These are phyloP conservation scores for Pythium phragmiticola DNA, from an alignment of 352 stramenopile species.

Conservation along the genomic window DNA sequence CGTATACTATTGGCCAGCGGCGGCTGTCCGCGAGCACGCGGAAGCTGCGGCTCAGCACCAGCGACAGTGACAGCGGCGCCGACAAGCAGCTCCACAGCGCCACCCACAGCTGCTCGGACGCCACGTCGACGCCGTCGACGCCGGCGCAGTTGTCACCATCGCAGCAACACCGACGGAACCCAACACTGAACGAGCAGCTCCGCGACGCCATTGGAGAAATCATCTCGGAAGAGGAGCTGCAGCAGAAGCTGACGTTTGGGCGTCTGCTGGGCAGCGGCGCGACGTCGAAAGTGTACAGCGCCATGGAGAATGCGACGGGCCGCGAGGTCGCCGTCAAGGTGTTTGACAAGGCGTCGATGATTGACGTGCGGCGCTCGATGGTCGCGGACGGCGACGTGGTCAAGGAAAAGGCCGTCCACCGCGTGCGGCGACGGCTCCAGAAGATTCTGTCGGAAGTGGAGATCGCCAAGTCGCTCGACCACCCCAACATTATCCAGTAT, in stretches of 20 bases:
- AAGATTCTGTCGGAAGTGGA: constrained; percentile 87
- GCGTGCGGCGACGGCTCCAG: constrained; percentile 62
- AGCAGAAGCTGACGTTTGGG: constrained; percentile 56
- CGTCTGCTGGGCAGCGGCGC: constrained; percentile 63
- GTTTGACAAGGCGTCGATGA: constrained; percentile 82
- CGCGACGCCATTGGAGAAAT: constrained; percentile 59
- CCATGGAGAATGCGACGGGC: constrained; percentile 47
- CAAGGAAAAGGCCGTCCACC: constrained; percentile 68
- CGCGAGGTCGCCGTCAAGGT: constrained; percentile 71
- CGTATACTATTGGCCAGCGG: constrained; percentile 14
- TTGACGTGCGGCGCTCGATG: constrained; percentile 78
- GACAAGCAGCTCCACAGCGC: constrained; percentile 9
- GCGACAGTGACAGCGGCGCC: constrained; percentile 1
- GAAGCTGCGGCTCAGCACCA: background rate
- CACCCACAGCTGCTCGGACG: constrained; percentile 25
- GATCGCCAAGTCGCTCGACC: constrained; percentile 64
- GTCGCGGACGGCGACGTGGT: constrained; percentile 55
- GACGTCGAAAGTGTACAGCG: constrained; percentile 76
- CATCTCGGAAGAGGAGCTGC: constrained; percentile 59
- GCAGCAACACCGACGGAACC: constrained; percentile 9
- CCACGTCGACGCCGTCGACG: constrained; percentile 5
- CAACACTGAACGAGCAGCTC: constrained; percentile 61
- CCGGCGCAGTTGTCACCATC: background rate
- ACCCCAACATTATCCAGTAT: constrained; percentile 82
- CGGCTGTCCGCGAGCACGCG: constrained; percentile 15